phyloP scores from a whole-genome alignment of 2,329 filamentous ascomycete species.

The Phyllosticta citrichinensis region DNA sequence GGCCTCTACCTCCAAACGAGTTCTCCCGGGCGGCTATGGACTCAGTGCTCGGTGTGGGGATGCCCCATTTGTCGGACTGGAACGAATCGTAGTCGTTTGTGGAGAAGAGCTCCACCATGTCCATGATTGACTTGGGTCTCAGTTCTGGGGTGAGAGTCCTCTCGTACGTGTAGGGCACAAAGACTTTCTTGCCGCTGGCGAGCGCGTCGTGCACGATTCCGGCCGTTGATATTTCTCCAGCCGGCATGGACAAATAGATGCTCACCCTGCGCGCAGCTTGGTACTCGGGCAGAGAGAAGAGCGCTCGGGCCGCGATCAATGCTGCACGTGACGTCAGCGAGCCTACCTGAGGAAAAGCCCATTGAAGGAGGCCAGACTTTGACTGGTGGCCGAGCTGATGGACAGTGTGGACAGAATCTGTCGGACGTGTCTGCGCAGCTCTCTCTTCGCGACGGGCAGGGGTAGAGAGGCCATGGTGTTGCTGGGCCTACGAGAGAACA shows the following conservation, averaged over 20 bases:
- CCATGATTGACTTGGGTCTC: slow-evolving; percentile 68
- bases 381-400: slow-evolving; percentile 50
- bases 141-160: background rate
- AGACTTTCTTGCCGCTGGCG: slow-evolving; percentile 68
- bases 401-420: slow-evolving; percentile 51
- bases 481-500: background rate
- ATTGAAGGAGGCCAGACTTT: slow-evolving; percentile 50
- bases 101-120: slow-evolving; percentile 75
- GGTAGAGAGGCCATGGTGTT: slow-evolving; percentile 31
- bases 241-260: slow-evolving; percentile 88
- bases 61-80: slow-evolving; percentile 78
- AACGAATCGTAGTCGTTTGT: slow-evolving; percentile 70
- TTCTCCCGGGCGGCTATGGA: slow-evolving; percentile 60
- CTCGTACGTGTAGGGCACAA: slow-evolving; percentile 74
- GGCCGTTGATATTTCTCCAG: slow-evolving; percentile 74
- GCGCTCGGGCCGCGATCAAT: slow-evolving; percentile 49
- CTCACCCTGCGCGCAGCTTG: slow-evolving; percentile 64
- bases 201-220: slow-evolving; percentile 75
- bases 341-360: background rate
- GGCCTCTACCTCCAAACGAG: slow-evolving; percentile 57
- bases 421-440: slow-evolving; percentile 63
- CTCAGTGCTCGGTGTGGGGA: slow-evolving; percentile 66
- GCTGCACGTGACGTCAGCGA: slow-evolving; percentile 39
- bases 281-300: slow-evolving; percentile 65
- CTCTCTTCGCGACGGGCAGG: slow-evolving; percentile 61